Percentiles rank a stretch among this genome's conserved stretches.
Evolutionary conservation across 495 filamentous ascomycete genomes (phyloP).

Genomic region (Hyaloscypha finlandica): DNA sequence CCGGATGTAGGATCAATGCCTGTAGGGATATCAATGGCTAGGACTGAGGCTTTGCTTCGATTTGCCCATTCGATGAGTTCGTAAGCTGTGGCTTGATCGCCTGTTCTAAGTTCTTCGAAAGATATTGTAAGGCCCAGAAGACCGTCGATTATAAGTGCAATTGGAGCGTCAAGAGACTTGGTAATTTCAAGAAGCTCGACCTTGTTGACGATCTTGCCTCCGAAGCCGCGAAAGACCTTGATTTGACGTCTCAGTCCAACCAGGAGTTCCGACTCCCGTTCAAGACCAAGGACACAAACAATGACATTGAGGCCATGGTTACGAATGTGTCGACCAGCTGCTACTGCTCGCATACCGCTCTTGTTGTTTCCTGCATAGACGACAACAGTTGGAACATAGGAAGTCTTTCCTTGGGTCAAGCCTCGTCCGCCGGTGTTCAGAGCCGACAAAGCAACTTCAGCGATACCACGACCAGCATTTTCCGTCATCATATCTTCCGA

Average conservation of each 20-base stretch:
- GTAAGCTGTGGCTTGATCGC: slow-evolving; percentile 79
- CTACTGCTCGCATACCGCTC: slow-evolving; percentile 78
- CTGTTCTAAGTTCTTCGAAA: slow-evolving; percentile 79
- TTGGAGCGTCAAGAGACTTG: slow-evolving; percentile 39
- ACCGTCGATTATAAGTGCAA: slow-evolving; percentile 86
- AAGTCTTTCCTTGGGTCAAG: slow-evolving; percentile 38
- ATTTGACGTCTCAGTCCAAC: slow-evolving; percentile 74
- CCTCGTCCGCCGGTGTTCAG: slow-evolving; percentile 54
- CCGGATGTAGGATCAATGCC: slow-evolving; percentile 82
- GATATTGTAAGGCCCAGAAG: slow-evolving; percentile 79
- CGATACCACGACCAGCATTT: slow-evolving; percentile 85
- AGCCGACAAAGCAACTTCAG: slow-evolving; percentile 71
- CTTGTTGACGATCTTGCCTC: slow-evolving; percentile 65
- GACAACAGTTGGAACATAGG: slow-evolving; percentile 65
- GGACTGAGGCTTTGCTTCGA: slow-evolving; percentile 69
- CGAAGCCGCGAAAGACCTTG: slow-evolving; percentile 74
- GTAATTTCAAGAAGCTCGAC: slow-evolving; percentile 53
- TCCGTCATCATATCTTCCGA: slow-evolving; percentile 89
- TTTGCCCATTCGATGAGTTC: slow-evolving; percentile 89
- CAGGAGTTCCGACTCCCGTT: slow-evolving; percentile 71
- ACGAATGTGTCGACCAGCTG: slow-evolving; percentile 82
- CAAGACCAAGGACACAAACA: slow-evolving; percentile 79
- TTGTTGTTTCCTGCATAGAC: slow-evolving; percentile 88
- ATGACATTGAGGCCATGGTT: slow-evolving; percentile 78
- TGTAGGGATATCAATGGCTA: slow-evolving; percentile 85